Base-by-base conservation (phyloP, 176 grass and related monocot species). In the Carex kokanica region DNA sequence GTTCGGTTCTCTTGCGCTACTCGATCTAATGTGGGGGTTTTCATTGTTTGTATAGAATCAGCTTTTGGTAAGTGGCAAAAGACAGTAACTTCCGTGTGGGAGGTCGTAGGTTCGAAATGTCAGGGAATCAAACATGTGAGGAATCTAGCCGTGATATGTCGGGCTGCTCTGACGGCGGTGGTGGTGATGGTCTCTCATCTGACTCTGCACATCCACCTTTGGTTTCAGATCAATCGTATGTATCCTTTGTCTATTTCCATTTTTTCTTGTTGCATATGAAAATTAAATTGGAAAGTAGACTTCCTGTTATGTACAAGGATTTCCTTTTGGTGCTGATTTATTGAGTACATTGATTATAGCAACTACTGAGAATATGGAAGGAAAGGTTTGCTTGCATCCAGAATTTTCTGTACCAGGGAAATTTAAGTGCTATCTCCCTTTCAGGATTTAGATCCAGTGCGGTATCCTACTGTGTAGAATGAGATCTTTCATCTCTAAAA, bases 161-260 rank as follows among this genome's bases (percentile, higher is more conserved):
- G 8, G 43, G 43, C 62, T 89, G 59, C 86, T 62, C 85, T 73
- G 86, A 89, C 83, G 87, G 87, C 78, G 71, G 83, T 64, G 85
- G 58, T 0, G 41, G 41, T 38, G 49, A 63, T 29, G 61, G 45
- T 43, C 81, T 47, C 59, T 47, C 15, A 8, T 31, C 64, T 7
- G 43, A 47, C 11, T 57, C 80, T 81, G 82, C 38, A 18, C 66
- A 29, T 36, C 43, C 81, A 5, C 64, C 71, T 25, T 55, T 88
- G 54, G 52, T 13, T 4, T 53, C 90, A 0, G 91, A 88, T 80
- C 84, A 90, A 78, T 92, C 88, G 94, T 94, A 75, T n/a, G 25
- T 16, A n/a, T 62, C 32, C 14, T 9, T 18, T 60, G 47, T 70
- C 41, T 49, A 5, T 62, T 24, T 40, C 1, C 5, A 14, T 82